phyloP scores from a whole-genome alignment of 1,284 basidiomycete species.

The Grifola frondosa region DNA sequence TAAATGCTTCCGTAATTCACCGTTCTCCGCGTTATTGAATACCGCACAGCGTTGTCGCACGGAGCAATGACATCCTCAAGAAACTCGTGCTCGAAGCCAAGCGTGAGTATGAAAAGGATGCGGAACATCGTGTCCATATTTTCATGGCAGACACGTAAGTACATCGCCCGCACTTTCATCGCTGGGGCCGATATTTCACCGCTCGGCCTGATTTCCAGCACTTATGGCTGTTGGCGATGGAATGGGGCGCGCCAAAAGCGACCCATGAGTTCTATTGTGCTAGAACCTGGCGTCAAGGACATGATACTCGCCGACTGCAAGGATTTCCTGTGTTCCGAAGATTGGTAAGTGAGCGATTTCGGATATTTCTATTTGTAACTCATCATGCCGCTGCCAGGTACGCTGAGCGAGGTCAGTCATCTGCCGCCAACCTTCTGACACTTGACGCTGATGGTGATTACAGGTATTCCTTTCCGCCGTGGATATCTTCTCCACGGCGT shows the following conservation, averaged over 20 bases:
- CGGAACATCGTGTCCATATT: constrained; percentile 83
- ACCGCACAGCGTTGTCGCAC: constrained; percentile 68
- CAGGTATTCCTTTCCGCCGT: constrained; percentile 83
- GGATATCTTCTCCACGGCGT: constrained; percentile 84
- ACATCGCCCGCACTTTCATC: constrained; percentile 10
- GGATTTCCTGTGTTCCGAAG: constrained; percentile 80
- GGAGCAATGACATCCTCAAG: constrained; percentile 83
- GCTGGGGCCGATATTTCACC: constrained; percentile 3
- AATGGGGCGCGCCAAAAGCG: constrained; percentile 83
- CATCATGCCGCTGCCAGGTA: constrained; percentile 50
- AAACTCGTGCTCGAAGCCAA: constrained; percentile 81
- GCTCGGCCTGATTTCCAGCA: constrained; percentile 45
- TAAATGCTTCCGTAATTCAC: constrained; percentile 30
- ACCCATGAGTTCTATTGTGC: constrained; percentile 83
- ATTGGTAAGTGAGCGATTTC: constrained; percentile 59
- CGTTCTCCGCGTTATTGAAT: constrained; percentile 15
- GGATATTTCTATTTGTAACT: constrained; percentile 3
- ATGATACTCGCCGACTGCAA: constrained; percentile 83
- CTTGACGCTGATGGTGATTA: constrained; percentile 13
- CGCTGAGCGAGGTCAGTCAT: constrained; percentile 70
- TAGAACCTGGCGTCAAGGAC: constrained; percentile 83
- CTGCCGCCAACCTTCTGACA: constrained; percentile 21
- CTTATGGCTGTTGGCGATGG: constrained; percentile 79
- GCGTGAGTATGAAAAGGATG: constrained; percentile 83
- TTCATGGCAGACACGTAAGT: constrained; percentile 83